Conservation (phyloP, 1,284 basidiomycete species). For the Sanghuangporus sanghuang region DNA sequence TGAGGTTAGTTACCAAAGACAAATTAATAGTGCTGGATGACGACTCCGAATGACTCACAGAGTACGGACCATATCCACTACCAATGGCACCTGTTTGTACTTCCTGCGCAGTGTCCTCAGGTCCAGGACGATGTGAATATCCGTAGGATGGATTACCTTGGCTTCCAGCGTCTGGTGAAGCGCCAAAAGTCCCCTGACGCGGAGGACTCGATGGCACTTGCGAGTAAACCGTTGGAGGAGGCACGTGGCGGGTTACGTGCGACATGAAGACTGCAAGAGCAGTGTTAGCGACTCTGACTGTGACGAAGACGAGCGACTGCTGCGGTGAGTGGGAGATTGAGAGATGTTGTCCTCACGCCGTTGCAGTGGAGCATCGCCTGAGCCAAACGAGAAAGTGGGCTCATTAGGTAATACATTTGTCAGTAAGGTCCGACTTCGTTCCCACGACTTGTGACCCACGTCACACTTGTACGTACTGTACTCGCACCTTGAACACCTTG, state of each 20-base stretch:
- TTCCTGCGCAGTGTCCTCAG: constrained; percentile 52
- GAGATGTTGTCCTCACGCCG: not conserved
- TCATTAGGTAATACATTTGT: not conserved
- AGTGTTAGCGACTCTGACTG: not conserved
- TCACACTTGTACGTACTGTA: not conserved
- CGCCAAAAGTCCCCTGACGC: constrained; percentile 7
- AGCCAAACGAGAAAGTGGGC: not conserved
- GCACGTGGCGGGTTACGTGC: constrained; percentile 11
- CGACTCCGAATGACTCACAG: constrained; percentile 42
- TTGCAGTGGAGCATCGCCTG: not conserved
- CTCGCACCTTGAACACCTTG: not conserved
- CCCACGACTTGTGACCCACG: not conserved
- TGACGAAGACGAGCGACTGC: not conserved
- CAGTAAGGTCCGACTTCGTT: not conserved
- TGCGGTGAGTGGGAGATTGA: not conserved
- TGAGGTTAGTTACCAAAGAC: not conserved
- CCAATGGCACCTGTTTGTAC: constrained; percentile 73
- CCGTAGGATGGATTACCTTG: constrained; percentile 1
- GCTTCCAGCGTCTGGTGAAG: constrained; percentile 1
- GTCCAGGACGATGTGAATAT: constrained; percentile 3
- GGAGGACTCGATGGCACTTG: constrained; percentile 16
- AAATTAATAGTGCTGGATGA: constrained; percentile 9
- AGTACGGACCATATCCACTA: constrained; percentile 72
- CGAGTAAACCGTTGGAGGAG: constrained; percentile 12
- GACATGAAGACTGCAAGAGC: constrained; percentile 1